Base-by-base conservation (phyloP, 1,139 yeast genomes). In the Geotrichum bryndzae region DNA sequence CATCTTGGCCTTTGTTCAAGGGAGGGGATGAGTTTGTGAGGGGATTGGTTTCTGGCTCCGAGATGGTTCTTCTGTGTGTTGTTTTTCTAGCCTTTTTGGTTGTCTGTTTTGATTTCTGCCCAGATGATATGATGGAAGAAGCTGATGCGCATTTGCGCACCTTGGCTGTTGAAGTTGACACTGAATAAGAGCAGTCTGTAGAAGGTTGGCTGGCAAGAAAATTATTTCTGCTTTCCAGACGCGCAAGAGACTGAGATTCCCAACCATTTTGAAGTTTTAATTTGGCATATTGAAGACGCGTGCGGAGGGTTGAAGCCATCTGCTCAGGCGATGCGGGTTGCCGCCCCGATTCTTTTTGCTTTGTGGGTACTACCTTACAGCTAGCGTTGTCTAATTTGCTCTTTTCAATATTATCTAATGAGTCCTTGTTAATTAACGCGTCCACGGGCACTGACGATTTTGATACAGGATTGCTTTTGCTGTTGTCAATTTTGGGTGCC, bases 221-320 rank as follows among this genome's bases (percentile, higher is more conserved):
- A 2, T 25, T 23, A 31, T 35, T 54, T n/a, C 57, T 45, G 18
- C 59, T 46, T 27, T 60, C 62, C 11, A 60, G 38, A n/a, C 58
- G 50, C 10, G 57, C 52, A n/a, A 60, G 59, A 1, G 62, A 60
- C 29, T 60, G 57, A 13, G 55, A 22, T 38, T 60, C 62, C 62
- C 62, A 60, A 25, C 62, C 62, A 35, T 60, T 60, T 31, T 60
- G 55, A 10, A 60, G 35, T 23, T 60, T 60, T 27, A 60, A 15
- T 52, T 52, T 60, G 29, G 62, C 62, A 23, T 60, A 60, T 22
- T 51, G 31, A 3, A 60, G 38, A 6, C 62, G 58, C 18, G 60
- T 60, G 35, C 59, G 27, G 15, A 60, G 52, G 31, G 48, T 60
- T 11, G 59, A 18, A 1, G 62, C 59, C 59, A 60, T 56, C 50